Evolutionary conservation across 1,284 basidiomycete species (phyloP), one percentile per base, ranked within the genome.

Genomic region (Ganoderma resinaceum): DNA sequence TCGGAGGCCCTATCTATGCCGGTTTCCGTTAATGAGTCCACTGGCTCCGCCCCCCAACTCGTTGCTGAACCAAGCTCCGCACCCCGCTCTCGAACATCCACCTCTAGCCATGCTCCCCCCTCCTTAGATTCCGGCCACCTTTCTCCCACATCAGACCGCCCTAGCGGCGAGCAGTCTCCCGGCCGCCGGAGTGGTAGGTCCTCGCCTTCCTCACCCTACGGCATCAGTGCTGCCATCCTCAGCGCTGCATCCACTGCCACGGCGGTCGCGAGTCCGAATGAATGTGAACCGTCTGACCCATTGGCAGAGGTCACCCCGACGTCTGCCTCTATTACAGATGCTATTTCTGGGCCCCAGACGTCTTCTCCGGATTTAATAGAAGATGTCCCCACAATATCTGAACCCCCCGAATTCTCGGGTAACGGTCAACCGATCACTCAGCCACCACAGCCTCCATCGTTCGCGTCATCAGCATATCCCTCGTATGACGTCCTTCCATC

Each of bases 221-320:
- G 80, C 69, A 72, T 86, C 42, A 82, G 73, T 64, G 82, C 84
- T 12, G 83, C 83, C 11, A 69, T 85, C 16, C 42, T 69, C 66
- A 81, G 80, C 61, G 79, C 84, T n/a, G 78, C 83, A 33, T 82
- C 84, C 7, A 83, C 84, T 16, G 85, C 85, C 5, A 78, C 78
- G 61, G 82, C 83, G 6, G 75, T 84, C 42, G 66, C 61, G 20
- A 70, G 66, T 12, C 71, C 69, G 2, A 65, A 65, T 14, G 53
- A 61, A 29, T 16, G 33, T n/a, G 71, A 53, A 16, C 29, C 33
- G 23, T 53, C 65, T 5, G 52, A 65, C 26, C 46, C 66, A 5
- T 12, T 61, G 35, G 52, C 40, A 11, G 61, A 31, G 23, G 14
- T 29, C 16, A 42, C 38, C 31, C 63, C 59, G 26, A 38, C 31